These are phyloP conservation scores for Cadophora gregata DNA, from an alignment of 2,329 filamentous ascomycete genomes.

Conservation along the genomic window DNA sequence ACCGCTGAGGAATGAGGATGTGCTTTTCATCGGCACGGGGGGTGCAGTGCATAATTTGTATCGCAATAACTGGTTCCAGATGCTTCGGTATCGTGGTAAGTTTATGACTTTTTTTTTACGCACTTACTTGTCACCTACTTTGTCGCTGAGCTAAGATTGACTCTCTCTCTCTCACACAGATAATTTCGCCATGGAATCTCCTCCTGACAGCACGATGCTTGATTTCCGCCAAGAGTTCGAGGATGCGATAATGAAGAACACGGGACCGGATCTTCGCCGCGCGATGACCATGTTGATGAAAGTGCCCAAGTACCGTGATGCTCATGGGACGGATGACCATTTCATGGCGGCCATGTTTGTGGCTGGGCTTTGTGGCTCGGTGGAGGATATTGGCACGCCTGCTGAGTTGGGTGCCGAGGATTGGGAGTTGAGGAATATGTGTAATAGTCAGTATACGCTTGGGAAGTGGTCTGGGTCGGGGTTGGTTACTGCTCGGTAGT, in stretches of 20 bases:
- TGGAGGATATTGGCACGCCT: conserved; percentile 51
- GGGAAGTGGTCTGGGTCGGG: conserved; percentile 48
- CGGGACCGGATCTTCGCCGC: conserved; percentile 59
- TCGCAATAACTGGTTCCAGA: conserved; percentile 68
- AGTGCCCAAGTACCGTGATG: conserved; percentile 68
- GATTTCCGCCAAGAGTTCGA: conserved; percentile 71
- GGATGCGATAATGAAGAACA: conserved; percentile 60
- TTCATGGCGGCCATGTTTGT: conserved; percentile 71
- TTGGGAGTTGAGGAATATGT: conserved; percentile 60
- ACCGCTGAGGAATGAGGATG: conserved; percentile 58
- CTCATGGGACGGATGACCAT: conserved; percentile 73
- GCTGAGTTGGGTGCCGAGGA: conserved; percentile 60
- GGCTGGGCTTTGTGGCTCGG: conserved; percentile 59
- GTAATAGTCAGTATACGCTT: conserved; percentile 38
- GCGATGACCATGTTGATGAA: conserved; percentile 70
- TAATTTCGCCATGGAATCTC: conserved; percentile 64
- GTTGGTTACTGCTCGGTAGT: conserved; percentile 1
- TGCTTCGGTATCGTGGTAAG: conserved; percentile 51
- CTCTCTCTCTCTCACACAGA: no score
- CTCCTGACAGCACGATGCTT: conserved; percentile 64
- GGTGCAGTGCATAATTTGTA: conserved; percentile 75
- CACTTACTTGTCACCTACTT: background rate
- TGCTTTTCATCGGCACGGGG: conserved; percentile 63
- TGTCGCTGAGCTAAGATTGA: no score
- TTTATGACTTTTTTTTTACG: background rate